Evolutionary conservation across 2,329 filamentous ascomycete species (phyloP), one percentile per base, ranked within the genome.

Genomic region (Ceratocystis ficicola): DNA sequence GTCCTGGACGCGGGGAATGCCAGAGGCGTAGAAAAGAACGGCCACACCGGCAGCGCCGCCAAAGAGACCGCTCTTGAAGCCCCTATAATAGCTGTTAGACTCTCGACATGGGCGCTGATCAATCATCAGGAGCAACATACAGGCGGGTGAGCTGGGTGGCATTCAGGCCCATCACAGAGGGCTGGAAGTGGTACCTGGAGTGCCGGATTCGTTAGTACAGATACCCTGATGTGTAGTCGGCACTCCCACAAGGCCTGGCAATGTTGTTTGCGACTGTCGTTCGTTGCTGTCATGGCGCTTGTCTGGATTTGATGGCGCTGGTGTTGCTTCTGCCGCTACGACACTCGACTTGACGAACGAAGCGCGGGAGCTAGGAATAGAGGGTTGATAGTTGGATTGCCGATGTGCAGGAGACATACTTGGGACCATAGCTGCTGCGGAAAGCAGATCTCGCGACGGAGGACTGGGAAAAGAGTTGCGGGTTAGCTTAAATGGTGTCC

Each of bases 401-500:
- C 17, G 6, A 25, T 32, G 7, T 4, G 17, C 3, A 17, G 28
- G 22, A 1, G 20, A 74, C 74, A 76, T 83, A 87, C 85, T 85
- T 86, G 64, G 85, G 85, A 73, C 83, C 84, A 74, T 83, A 86
- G 70, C 80, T 77, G 77, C 83, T 86, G 77, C 80, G 81, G 80
- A 85, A 86, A 69, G 74, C 66, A 67, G 63, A 48, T 67, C 59
- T 67, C 59, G 66, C 60, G 62, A 63, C 66, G 46, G 63, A 55
- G 55, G 66, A 59, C 66, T 67, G 2, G 41, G 25, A 60, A 46
- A 60, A 48, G 32, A 46, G 36, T 20, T 28, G 44, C 61, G 48
- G 12, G 61, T 63, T 63, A 63, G 61, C 46, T 57, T 28, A 7
- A 32, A 8, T 52, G 7, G 12, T 52, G 6, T 22, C 20, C 20